These are phyloP conservation scores for Albugo laibachii DNA, from an alignment of 352 stramenopile species.

Conservation along the genomic window DNA sequence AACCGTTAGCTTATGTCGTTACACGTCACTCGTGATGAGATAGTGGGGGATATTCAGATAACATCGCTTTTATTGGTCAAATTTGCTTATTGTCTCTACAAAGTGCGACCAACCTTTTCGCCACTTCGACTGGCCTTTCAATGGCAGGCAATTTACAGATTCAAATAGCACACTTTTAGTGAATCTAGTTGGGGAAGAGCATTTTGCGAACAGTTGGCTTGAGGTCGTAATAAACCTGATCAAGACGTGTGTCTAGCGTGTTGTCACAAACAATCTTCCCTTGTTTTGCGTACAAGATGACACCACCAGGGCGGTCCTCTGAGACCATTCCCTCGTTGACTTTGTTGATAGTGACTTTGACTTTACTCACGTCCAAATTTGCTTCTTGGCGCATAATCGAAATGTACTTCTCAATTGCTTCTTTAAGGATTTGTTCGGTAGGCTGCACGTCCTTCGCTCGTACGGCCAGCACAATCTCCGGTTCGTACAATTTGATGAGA, in stretches of 20 bases:
- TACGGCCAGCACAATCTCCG: conserved; percentile 84
- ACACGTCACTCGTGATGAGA: too few relatives aligned
- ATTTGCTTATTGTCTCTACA: too few relatives aligned
- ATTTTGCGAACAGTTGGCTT: conserved; percentile 61
- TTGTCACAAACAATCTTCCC: conserved; percentile 97
- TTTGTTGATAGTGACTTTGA: conserved; percentile 83
- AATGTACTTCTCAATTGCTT: conserved; percentile 72
- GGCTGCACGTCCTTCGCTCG: conserved; percentile 80
- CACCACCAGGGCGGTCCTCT: conserved; percentile 53
- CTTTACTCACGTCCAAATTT: conserved; percentile 78
- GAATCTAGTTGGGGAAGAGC: conserved; percentile 26
- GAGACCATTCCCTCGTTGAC: conserved; percentile 64
- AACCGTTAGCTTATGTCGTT: too few relatives aligned
- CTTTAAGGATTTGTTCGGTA: conserved; percentile 73
- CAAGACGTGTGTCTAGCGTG: conserved; percentile 83
- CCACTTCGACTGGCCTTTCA: too few relatives aligned
- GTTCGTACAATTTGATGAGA: conserved; percentile 96
- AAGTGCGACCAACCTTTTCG: too few relatives aligned
- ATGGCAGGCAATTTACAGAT: too few relatives aligned
- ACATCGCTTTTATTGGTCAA: too few relatives aligned
- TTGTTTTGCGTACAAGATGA: conserved; percentile 76
- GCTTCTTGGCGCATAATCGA: conserved; percentile 77
- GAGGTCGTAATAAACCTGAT: conserved; percentile 69
- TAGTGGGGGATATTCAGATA: too few relatives aligned
- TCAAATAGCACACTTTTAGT: too few relatives aligned